Evolutionary conservation across 371 early-diverging fungal genomes (phyloP).

Genomic region (Vittaforma corneae): DNA sequence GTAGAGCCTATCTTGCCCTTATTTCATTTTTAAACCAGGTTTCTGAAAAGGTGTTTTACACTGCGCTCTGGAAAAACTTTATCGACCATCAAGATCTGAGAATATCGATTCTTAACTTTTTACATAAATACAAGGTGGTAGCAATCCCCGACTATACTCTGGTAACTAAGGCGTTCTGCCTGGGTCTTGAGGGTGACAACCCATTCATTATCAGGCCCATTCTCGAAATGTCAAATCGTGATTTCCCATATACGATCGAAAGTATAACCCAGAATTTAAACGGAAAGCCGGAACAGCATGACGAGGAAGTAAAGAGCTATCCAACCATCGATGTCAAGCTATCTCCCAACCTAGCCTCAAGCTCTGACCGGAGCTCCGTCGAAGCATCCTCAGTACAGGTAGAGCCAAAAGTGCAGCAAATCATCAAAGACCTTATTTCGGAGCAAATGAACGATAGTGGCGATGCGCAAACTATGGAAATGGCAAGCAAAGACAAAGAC

Average conservation of each 20-base stretch:
- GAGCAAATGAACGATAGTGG: too few species aligned
- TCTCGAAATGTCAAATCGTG: constrained; percentile 23
- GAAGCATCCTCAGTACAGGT: too few species aligned
- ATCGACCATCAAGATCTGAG: constrained; percentile 35
- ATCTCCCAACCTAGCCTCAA: neutral
- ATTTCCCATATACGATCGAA: constrained; percentile 3
- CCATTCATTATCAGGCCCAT: constrained; percentile 31
- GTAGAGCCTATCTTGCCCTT: constrained; percentile 20
- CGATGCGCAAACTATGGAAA: too few species aligned
- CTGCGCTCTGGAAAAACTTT: constrained; percentile 36
- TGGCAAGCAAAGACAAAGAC: neutral
- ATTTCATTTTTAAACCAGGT: constrained; percentile 20
- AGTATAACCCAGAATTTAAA: neutral
- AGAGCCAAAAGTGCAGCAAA: too few species aligned
- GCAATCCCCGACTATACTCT: constrained; percentile 2
- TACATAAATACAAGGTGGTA: neutral
- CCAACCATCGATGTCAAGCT: neutral
- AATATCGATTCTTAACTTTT: constrained; percentile 26
- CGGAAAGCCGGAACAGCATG: too few species aligned
- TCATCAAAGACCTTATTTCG: neutral
- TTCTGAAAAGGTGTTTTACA: constrained; percentile 15
- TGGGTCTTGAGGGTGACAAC: constrained; percentile 19
- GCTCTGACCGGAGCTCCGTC: neutral
- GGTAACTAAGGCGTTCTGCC: constrained; percentile 17
- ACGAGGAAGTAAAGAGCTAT: too few species aligned